Evolutionary conservation across 345 rosid genomes (phyloP), one percentile per base, ranked within the genome.

Genomic region (Cardiospermum halicacabum): DNA sequence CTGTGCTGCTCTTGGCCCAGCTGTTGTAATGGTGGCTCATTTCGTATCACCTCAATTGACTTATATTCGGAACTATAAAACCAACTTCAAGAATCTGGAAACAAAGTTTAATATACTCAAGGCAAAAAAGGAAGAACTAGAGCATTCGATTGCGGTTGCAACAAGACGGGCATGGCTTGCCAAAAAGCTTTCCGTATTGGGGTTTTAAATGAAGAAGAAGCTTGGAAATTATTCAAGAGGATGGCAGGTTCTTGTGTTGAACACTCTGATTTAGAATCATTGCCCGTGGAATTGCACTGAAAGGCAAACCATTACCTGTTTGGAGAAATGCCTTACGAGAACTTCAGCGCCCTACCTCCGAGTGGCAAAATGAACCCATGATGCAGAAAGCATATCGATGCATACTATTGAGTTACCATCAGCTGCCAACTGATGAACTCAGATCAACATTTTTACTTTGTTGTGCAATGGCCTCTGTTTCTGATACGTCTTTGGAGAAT

Each of bases 371-470:
- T 64, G 42, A 5, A n/a, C n/a, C n/a, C n/a, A 19, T 73, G 18
- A 37, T 9, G 2, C 15, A 0, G 6, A 16, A 28, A 1, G 67
- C 48, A 2, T 42, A 34, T 5, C 8, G 26, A 1, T 43, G 58
- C 11, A 1, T 78, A 15, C 53, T 71, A 53, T 10, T 76, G 22
- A 75, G 77, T 43, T 75, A 58, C 47, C 21, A 63, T 9, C 67
- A 66, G 27, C 37, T 83, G n/a, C 43, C 6, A 12, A 37, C 60
- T 1, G 59, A 80, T 1, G 76, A 69, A 19, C 62, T 75, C 5
- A 73, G 73, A 37, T 48, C 68, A n/a, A 26, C 68, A 6, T 82
- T 82, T 49, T 28, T 66, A 40, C 72, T 76, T 37, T 82, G 66
- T 45, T 50, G 68, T 47, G 64, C 26, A 28, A 30, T 66, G 27